Percentiles rank a stretch among this genome's conserved stretches.
These are phyloP conservation scores for Salmacisia buchloeana DNA, from an alignment of 1,284 basidiomycete genomes.

Conservation along the genomic window DNA sequence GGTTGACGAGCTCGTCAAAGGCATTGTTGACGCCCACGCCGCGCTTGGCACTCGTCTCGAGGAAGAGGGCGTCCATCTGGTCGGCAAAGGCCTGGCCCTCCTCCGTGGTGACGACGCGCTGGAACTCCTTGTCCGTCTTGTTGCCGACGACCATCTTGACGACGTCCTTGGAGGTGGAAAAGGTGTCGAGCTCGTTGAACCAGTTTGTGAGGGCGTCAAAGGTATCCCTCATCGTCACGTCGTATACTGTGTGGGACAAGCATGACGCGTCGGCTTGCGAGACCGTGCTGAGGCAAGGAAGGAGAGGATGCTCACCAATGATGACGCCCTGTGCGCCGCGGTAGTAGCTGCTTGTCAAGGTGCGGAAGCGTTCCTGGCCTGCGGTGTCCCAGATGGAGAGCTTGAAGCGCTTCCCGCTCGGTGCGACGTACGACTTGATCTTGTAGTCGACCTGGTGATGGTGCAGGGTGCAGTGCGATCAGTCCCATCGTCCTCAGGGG, in stretches of 20 bases:
- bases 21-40: constrained; percentile 42
- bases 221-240: constrained; percentile 80
- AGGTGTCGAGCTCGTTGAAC: constrained; percentile 91
- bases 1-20: constrained; percentile 46
- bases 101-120: constrained; percentile 71
- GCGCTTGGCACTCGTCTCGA: constrained; percentile 61
- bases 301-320: constrained; percentile 59
- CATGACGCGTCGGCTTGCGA: neutral
- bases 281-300: neutral
- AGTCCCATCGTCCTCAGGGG: neutral
- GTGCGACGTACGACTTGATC: constrained; percentile 46
- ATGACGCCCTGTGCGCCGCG: constrained; percentile 90
- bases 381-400: constrained; percentile 57
- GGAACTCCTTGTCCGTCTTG: constrained; percentile 87
- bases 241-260: constrained; percentile 68
- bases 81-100: constrained; percentile 78
- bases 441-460: constrained; percentile 14
- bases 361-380: constrained; percentile 57
- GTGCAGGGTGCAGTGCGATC: neutral
- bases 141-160: constrained; percentile 91
- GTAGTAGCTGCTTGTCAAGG: constrained; percentile 85
- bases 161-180: constrained; percentile 65
- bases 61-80: constrained; percentile 73
- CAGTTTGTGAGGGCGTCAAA: constrained; percentile 88
- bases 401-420: constrained; percentile 56